Conservation (phyloP, 2,329 filamentous ascomycete species). For the Ramularia endophylla region DNA sequence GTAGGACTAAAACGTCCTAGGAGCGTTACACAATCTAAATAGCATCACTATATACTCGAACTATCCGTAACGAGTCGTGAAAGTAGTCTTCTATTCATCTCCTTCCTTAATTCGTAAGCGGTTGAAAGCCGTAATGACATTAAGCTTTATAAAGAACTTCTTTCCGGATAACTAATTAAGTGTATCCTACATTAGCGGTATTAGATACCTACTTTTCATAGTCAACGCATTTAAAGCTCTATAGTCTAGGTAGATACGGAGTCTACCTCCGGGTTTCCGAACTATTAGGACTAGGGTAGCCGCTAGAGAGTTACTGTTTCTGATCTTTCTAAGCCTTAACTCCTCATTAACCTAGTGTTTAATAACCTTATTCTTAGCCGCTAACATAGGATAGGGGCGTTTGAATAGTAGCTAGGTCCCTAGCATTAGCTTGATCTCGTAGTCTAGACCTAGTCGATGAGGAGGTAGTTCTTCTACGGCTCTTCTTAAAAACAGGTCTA, state of each 20-base stretch:
- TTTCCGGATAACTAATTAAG: neutral
- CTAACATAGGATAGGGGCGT: neutral
- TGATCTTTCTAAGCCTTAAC: too few species aligned
- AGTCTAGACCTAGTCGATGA: neutral
- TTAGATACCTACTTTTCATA: neutral
- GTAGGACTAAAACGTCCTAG: too few species aligned
- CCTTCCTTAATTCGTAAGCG: too few species aligned
- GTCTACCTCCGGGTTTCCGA: too few species aligned
- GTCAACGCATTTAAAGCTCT: neutral
- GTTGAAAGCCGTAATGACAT: too few species aligned
- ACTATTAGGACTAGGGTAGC: too few species aligned
- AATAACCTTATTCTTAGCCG: neutral
- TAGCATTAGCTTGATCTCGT: neutral
- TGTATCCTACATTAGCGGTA: too few species aligned
- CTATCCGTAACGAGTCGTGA: neutral
- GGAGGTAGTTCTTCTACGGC: neutral
- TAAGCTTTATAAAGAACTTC: constrained; percentile 1
- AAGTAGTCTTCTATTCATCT: constrained; percentile 1
- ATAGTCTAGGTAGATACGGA: constrained; percentile 1
- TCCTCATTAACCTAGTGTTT: neutral
- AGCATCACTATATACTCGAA: constrained; percentile 1
- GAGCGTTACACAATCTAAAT: too few species aligned
- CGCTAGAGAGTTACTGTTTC: too few species aligned
- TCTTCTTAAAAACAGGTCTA: neutral
- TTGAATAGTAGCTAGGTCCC: neutral